phyloP scores from a whole-genome alignment of 352 stramenopile species.

The Phytophthora nicotianae region DNA sequence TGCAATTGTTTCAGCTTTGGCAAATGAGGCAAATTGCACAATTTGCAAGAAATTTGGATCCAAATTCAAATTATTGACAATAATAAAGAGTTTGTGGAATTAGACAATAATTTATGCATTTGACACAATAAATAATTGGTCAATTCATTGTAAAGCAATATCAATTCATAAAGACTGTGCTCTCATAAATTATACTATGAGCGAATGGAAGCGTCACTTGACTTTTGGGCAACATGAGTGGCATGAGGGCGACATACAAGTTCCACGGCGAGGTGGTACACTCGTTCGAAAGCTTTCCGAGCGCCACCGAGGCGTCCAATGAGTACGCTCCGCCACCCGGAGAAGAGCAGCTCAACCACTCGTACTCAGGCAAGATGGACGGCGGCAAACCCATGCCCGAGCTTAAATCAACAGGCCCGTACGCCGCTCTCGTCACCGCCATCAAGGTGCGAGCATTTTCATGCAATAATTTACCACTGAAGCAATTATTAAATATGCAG shows the following conservation, averaged over 20 bases:
- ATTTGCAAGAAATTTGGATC: no score
- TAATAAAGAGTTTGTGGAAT: no score
- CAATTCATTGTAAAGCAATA: background rate
- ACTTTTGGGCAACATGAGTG: constrained; percentile 40
- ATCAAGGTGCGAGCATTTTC: constrained; percentile 55
- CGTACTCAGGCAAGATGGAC: constrained; percentile 75
- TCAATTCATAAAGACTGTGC: no score
- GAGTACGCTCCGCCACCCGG: constrained; percentile 49
- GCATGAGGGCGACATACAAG: constrained; percentile 64
- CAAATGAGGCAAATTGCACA: no score
- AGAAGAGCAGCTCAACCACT: constrained; percentile 64
- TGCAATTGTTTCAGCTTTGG: no score
- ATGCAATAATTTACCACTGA: constrained; percentile 1
- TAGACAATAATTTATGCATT: no score
- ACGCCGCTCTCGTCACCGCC: constrained; percentile 72
- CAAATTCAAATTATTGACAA: no score
- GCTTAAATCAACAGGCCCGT: constrained; percentile 71
- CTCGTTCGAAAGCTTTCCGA: constrained; percentile 71
- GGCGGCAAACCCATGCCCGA: constrained; percentile 58
- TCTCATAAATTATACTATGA: background rate
- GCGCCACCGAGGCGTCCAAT: constrained; percentile 59
- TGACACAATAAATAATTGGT: no score
- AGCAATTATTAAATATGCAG: no score
- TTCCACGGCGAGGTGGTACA: constrained; percentile 77
- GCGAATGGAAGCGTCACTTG: background rate